Conservation (phyloP, 148 eudicot species). For the Nepenthes gracilis region DNA sequence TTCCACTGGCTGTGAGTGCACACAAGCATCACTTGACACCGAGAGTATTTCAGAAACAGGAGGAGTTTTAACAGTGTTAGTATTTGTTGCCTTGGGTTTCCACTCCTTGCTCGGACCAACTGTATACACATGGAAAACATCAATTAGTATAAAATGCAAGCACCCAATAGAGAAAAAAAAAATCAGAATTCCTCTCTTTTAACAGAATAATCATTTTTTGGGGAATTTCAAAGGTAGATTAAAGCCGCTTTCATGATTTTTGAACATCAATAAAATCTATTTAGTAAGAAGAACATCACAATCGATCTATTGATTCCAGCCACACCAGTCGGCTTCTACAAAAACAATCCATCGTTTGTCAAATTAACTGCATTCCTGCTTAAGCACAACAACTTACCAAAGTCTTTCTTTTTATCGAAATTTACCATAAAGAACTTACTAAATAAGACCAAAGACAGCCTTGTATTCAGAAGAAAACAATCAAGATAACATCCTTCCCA, state of each 20-base stretch:
- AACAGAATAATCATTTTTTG: neutral
- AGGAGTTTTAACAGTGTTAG: slow-evolving; percentile 26
- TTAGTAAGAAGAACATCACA: no score
- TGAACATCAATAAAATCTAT: no score
- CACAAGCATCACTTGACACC: slow-evolving; percentile 18
- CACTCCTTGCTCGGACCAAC: slow-evolving; percentile 2
- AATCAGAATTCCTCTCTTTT: neutral
- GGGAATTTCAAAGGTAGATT: no score
- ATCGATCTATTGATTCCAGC: no score
- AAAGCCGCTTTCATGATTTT: no score
- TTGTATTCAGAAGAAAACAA: neutral
- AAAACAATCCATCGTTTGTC: no score
- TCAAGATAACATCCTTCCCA: neutral
- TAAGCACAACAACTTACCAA: no score
- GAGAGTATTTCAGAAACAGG: slow-evolving; percentile 26
- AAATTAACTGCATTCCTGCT: no score
- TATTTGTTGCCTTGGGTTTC: neutral
- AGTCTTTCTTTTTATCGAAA: no score
- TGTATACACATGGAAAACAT: neutral
- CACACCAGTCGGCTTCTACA: no score
- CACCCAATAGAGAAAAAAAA: neutral
- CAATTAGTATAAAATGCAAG: neutral
- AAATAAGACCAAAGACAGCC: neutral
- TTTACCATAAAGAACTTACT: neutral
- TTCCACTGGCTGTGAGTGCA: slow-evolving; percentile 12